A percentile compares a stretch with the other conserved stretches of the same genome.
phyloP scores from a whole-genome alignment of 1,284 basidiomycete genomes.

The Heterobasidion parviporum region DNA sequence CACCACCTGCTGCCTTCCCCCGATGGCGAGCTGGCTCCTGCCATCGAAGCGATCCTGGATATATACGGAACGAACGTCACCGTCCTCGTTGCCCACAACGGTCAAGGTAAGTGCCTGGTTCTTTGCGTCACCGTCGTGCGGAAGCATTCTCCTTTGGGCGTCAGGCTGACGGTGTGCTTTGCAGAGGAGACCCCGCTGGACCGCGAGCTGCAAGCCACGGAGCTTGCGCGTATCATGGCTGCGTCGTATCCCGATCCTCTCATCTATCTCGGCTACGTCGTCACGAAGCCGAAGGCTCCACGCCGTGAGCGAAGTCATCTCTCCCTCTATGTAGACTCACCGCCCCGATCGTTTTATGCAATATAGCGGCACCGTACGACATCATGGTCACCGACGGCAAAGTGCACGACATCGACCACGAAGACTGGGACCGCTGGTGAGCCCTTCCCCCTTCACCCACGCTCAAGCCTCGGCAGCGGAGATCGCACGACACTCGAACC shows the following conservation, averaged over 20 bases:
- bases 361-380: slow-evolving; percentile 73
- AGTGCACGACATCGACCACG: slow-evolving; percentile 68
- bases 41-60: slow-evolving; percentile 84
- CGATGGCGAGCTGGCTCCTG: slow-evolving; percentile 84
- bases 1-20: slow-evolving; percentile 91
- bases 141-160: not conserved
- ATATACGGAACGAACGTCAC: slow-evolving; percentile 76
- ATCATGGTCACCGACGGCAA: slow-evolving; percentile 69
- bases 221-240: slow-evolving; percentile 76
- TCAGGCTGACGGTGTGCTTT: not conserved
- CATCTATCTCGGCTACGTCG: slow-evolving; percentile 83
- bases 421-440: slow-evolving; percentile 68
- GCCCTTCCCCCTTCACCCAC: slow-evolving; percentile 8
- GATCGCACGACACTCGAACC: not conserved
- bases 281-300: slow-evolving; percentile 68
- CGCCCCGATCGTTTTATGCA: not conserved
- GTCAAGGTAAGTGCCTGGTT: slow-evolving; percentile 56
- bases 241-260: slow-evolving; percentile 69
- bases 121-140: not conserved
- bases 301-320: not conserved
- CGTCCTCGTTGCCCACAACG: slow-evolving; percentile 87
- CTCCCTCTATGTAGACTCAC: not conserved
- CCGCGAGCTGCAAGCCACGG: slow-evolving; percentile 80
- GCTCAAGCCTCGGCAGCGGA: too few species aligned
- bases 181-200: slow-evolving; percentile 84